phyloP scores from a whole-genome alignment of 1,284 basidiomycete species.

The Ceratobasidium sp. region DNA sequence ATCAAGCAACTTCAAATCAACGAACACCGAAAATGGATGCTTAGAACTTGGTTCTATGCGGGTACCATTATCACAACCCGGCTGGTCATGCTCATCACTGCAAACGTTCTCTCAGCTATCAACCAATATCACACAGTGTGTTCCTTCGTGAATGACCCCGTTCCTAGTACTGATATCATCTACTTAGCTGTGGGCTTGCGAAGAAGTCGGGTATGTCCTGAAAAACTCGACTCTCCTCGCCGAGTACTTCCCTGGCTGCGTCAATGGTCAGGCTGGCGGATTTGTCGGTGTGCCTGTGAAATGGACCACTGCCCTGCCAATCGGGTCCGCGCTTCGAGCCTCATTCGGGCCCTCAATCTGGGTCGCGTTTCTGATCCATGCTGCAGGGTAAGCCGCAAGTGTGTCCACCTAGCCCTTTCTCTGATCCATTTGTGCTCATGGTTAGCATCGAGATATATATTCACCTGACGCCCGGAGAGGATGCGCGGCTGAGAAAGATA shows the following conservation, averaged over 20 bases:
- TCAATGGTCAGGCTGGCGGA: background rate
- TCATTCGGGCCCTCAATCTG: slow-evolving; percentile 31
- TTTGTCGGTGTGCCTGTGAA: slow-evolving; percentile 7
- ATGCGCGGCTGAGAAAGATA: slow-evolving; percentile 28
- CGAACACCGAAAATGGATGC: slow-evolving; percentile 48
- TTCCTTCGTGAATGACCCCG: too few relatives aligned
- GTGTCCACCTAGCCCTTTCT: too few relatives aligned
- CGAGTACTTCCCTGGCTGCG: background rate
- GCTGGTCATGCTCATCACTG: slow-evolving; percentile 27
- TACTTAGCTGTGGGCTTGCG: slow-evolving; percentile 15
- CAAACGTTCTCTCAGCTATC: slow-evolving; percentile 14
- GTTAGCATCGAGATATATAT: slow-evolving; percentile 21
- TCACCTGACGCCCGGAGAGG: slow-evolving; percentile 41
- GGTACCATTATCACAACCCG: slow-evolving; percentile 39
- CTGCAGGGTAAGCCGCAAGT: slow-evolving; percentile 12
- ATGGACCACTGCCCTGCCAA: slow-evolving; percentile 4
- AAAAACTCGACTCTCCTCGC: slow-evolving; percentile 8
- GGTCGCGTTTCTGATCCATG: slow-evolving; percentile 35
- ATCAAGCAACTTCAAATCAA: slow-evolving; percentile 47
- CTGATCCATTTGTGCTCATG: background rate
- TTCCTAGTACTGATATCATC: background rate
- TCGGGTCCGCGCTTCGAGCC: slow-evolving; percentile 33
- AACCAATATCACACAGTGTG: slow-evolving; percentile 39
- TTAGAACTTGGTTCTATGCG: slow-evolving; percentile 45
- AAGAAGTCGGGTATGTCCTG: slow-evolving; percentile 14